phyloP scores from a whole-genome alignment of 2,329 filamentous ascomycete genomes.

The Penicillium polonicum region DNA sequence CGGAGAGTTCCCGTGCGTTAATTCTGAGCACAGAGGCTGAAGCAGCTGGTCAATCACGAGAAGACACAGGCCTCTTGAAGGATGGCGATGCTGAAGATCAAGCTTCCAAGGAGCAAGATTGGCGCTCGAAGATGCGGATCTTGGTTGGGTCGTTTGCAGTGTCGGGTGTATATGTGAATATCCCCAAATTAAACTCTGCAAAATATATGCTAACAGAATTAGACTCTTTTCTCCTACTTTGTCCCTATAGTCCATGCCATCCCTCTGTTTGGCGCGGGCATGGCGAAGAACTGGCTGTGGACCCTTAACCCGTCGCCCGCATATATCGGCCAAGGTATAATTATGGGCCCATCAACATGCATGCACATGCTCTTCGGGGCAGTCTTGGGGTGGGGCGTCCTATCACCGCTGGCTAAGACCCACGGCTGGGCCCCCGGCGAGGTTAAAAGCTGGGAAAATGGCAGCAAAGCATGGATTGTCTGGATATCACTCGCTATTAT shows the following conservation, averaged over 20 bases:
- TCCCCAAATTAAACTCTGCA: neutral
- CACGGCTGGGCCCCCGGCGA: conserved; percentile 86
- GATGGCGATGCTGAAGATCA: conserved; percentile 38
- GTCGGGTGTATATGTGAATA: conserved; percentile 55
- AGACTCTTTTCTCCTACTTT: conserved; percentile 87
- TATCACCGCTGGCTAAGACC: conserved; percentile 84
- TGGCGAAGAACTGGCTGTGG: conserved; percentile 86
- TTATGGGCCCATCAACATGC: conserved; percentile 95
- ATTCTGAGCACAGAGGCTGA: conserved; percentile 29
- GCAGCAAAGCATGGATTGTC: conserved; percentile 97
- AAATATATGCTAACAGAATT: conserved; percentile 28
- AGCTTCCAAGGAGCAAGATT: conserved; percentile 50
- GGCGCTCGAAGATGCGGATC: conserved; percentile 62
- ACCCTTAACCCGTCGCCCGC: conserved; percentile 95
- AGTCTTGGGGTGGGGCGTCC: conserved; percentile 81
- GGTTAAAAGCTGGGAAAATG: conserved; percentile 83
- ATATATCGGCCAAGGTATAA: conserved; percentile 95
- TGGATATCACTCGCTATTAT: conserved; percentile 97
- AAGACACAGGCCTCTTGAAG: conserved; percentile 49
- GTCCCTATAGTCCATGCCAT: conserved; percentile 78
- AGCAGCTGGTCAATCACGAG: conserved; percentile 33
- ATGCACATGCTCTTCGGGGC: conserved; percentile 94
- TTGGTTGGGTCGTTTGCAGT: conserved; percentile 59
- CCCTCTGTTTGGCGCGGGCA: conserved; percentile 75
- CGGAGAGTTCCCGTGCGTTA: neutral